Evolutionary conservation across 2,329 filamentous ascomycete species (phyloP).

Genomic region (Cercospora zeina): DNA sequence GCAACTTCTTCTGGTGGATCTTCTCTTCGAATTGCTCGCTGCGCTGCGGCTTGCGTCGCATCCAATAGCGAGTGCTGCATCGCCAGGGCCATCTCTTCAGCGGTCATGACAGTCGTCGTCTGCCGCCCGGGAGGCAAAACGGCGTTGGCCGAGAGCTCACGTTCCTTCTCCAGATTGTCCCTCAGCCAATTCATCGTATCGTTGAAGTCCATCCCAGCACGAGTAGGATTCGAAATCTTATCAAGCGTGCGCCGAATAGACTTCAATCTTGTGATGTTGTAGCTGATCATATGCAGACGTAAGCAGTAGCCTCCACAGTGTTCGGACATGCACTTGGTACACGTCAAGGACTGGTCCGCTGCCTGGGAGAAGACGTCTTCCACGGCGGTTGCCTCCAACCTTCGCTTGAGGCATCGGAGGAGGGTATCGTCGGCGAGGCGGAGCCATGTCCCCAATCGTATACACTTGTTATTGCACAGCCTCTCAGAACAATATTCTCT

Average conservation of each 20-base stretch:
- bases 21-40: not conserved
- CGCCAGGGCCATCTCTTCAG: constrained; percentile 19
- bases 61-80: constrained; percentile 14
- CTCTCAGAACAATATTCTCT: constrained; percentile 10
- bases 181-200: constrained; percentile 13
- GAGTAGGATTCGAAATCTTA: constrained; percentile 15
- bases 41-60: not conserved
- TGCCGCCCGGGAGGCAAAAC: constrained; percentile 7
- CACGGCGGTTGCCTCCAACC: constrained; percentile 14
- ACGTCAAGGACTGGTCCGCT: not conserved
- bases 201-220: constrained; percentile 15
- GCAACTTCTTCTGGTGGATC: constrained; percentile 3
- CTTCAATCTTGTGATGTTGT: constrained; percentile 16
- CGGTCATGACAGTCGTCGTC: constrained; percentile 16
- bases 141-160: constrained; percentile 12
- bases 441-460: constrained; percentile 1
- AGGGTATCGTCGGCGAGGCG: constrained; percentile 25
- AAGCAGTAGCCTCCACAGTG: constrained; percentile 21
- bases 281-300: constrained; percentile 13
- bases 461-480: constrained; percentile 6
- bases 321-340: constrained; percentile 13
- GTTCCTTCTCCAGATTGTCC: constrained; percentile 18
- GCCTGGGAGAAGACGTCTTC: constrained; percentile 8
- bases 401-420: constrained; percentile 18
- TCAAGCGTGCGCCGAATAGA: constrained; percentile 16